Conservation (phyloP, 768 basidiomycete species). For the Exidia glandulosa region DNA sequence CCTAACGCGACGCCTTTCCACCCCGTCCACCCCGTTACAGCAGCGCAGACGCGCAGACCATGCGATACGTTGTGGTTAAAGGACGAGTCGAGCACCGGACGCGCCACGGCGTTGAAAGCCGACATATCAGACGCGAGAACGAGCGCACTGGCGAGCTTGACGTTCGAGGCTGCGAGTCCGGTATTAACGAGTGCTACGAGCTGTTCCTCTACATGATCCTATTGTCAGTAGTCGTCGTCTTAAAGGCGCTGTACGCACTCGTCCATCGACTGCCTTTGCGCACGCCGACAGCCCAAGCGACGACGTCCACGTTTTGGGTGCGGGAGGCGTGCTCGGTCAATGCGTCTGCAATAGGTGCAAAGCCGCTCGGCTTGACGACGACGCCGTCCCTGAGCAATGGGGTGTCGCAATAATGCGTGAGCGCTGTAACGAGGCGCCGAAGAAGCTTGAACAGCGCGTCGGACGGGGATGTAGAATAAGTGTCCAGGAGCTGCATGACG, state of each 20-base stretch:
- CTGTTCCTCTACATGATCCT: conserved; percentile 22
- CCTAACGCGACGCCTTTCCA: conserved; percentile 65
- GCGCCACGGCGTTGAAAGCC: conserved; percentile 15
- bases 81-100: not conserved
- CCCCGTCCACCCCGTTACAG: conserved; percentile 61
- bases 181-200: conserved; percentile 7
- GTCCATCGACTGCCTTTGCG: conserved; percentile 61
- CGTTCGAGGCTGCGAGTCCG: not conserved
- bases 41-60: conserved; percentile 47
- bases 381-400: not conserved
- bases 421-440: conserved; percentile 63
- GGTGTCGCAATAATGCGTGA: conserved; percentile 69
- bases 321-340: conserved; percentile 28
- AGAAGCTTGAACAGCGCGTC: conserved; percentile 39
- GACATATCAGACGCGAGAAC: conserved; percentile 34
- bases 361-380: conserved; percentile 42
- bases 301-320: conserved; percentile 30
- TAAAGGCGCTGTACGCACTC: conserved; percentile 28
- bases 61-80: conserved; percentile 29
- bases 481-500: conserved; percentile 45
- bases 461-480: conserved; percentile 31
- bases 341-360: conserved; percentile 42
- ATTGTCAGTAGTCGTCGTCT: not conserved
- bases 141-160: conserved; percentile 12
- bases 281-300: conserved; percentile 47